Evolutionary conservation across 78 protist genomes (phyloP).

Genomic region (Parvularia atlantis): DNA sequence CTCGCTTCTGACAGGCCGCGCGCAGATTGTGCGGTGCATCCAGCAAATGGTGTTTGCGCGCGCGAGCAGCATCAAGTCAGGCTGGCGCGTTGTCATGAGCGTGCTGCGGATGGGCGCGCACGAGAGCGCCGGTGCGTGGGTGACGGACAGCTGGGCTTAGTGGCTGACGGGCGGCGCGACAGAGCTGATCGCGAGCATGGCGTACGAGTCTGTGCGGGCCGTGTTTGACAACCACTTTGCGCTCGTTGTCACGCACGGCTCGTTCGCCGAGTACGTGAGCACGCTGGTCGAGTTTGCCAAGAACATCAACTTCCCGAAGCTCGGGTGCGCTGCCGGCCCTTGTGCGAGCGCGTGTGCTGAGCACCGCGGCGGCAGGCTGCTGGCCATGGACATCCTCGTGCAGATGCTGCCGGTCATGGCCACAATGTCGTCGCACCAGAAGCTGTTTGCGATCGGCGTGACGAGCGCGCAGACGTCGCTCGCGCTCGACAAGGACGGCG

Average conservation of each 20-base stretch:
- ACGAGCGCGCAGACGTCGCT: neutral
- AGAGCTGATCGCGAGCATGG: slow-evolving; percentile 20
- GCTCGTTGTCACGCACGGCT: slow-evolving; percentile 23
- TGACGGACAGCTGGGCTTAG: too few species aligned
- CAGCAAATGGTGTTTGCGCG: slow-evolving; percentile 28
- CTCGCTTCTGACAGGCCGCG: slow-evolving; percentile 21
- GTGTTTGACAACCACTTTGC: slow-evolving; percentile 37
- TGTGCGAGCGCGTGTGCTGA: too few species aligned
- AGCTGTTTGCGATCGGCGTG: neutral
- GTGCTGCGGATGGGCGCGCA: slow-evolving; percentile 41
- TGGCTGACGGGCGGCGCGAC: slow-evolving; percentile 2
- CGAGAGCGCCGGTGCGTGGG: slow-evolving; percentile 31
- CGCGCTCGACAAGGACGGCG: neutral
- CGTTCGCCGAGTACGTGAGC: slow-evolving; percentile 77
- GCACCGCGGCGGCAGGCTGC: too few species aligned
- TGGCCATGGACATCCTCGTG: too few species aligned
- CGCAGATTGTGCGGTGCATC: slow-evolving; percentile 45
- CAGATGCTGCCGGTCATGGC: too few species aligned
- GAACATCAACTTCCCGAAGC: slow-evolving; percentile 9
- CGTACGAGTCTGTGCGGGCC: slow-evolving; percentile 48
- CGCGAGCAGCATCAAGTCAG: slow-evolving; percentile 71
- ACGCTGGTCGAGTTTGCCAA: slow-evolving; percentile 69
- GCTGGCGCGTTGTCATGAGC: slow-evolving; percentile 85
- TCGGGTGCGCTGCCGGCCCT: slow-evolving; percentile 12
- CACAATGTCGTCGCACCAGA: too few species aligned